These are phyloP conservation scores for Curvularia lunata DNA, from an alignment of 2,329 filamentous ascomycete species.

Conservation along the genomic window DNA sequence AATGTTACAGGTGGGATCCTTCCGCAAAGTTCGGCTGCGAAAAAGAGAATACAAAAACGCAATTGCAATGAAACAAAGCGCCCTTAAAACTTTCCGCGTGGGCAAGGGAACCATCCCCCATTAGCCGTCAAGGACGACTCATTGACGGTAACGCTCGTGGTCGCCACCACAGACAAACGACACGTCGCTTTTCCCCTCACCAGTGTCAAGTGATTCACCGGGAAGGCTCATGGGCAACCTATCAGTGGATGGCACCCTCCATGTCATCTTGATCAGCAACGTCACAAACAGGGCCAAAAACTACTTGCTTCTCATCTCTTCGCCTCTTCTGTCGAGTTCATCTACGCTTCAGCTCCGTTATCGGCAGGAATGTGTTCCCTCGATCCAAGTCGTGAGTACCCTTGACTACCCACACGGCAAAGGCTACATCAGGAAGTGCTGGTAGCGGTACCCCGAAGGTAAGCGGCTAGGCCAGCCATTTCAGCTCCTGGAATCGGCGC, in stretches of 20 bases:
- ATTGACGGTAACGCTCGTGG: background rate
- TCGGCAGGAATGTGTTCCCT: background rate
- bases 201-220: background rate
- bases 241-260: background rate
- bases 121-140: background rate
- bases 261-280: background rate
- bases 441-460: background rate
- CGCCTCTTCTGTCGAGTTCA: background rate
- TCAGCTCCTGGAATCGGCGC: background rate
- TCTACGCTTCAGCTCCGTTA: background rate
- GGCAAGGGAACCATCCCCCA: background rate
- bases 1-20: conserved; percentile 3
- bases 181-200: background rate
- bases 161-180: background rate
- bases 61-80: background rate
- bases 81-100: background rate
- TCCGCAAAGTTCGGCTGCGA: background rate
- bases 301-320: background rate
- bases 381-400: conserved; percentile 1
- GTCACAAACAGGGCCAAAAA: conserved; percentile 1
- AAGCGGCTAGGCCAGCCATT: background rate
- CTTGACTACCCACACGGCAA: conserved; percentile 8
- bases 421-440: background rate
- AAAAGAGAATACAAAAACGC: background rate
- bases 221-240: background rate